Evolutionary conservation across 805 yeast genomes (phyloP).

Genomic region (Metschnikowia noctiluminum): DNA sequence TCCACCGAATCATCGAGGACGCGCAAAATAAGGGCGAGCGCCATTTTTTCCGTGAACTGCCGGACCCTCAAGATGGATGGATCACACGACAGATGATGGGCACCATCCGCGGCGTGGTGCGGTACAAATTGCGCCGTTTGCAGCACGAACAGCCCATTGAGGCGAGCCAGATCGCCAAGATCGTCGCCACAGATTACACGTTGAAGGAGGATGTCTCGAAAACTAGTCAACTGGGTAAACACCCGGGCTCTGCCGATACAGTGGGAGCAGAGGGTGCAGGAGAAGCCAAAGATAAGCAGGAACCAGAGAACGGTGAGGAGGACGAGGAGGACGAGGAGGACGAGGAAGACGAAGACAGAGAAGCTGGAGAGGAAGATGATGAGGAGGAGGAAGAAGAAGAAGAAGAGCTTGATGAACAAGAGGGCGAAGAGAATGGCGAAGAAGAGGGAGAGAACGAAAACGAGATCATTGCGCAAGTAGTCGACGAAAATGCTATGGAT

Average conservation of each 20-base stretch:
- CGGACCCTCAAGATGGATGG: slow-evolving; percentile 79
- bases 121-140: slow-evolving; percentile 66
- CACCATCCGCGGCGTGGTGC: slow-evolving; percentile 63
- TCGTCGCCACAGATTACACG: slow-evolving; percentile 38
- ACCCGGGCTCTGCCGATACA: slow-evolving; percentile 4
- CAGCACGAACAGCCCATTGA: slow-evolving; percentile 50
- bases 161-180: slow-evolving; percentile 38
- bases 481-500: slow-evolving; percentile 2
- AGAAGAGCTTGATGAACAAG: slow-evolving; percentile 23
- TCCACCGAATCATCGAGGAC: slow-evolving; percentile 41
- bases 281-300: too few species aligned
- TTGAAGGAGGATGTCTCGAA: slow-evolving; percentile 17
- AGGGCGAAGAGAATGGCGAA: slow-evolving; percentile 7
- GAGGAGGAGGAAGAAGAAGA: slow-evolving; percentile 18
- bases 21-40: slow-evolving; percentile 30
- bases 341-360: slow-evolving; percentile 31
- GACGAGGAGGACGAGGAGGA: slow-evolving; percentile 23
- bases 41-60: slow-evolving; percentile 29
- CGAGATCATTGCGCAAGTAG: neutral
- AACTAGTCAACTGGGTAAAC: slow-evolving; percentile 12
- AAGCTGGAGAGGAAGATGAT: neutral
- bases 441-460: slow-evolving; percentile 15
- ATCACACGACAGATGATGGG: slow-evolving; percentile 56
- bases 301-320: neutral
- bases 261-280: slow-evolving; percentile 22